Conservation (phyloP, 2,329 filamentous ascomycete genomes). For the Rutstroemia sp. region DNA sequence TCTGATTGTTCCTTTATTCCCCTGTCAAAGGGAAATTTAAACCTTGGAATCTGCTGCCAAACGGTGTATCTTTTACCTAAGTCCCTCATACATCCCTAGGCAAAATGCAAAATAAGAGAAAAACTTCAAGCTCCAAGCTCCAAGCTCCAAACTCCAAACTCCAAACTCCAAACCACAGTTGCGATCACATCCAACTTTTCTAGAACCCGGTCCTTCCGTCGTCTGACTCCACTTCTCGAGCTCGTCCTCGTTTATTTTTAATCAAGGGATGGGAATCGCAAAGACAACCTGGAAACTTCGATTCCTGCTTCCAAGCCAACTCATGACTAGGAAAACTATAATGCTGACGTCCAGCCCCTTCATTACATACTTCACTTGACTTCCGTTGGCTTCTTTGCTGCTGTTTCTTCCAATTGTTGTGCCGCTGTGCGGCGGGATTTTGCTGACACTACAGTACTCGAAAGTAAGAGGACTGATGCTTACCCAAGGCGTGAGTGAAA, state of each 20-base stretch:
- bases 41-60: too few species aligned
- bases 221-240: background rate
- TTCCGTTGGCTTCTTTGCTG: background rate
- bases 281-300: background rate
- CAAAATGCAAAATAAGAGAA: too few species aligned
- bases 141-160: background rate
- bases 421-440: background rate
- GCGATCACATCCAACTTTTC: background rate
- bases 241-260: background rate
- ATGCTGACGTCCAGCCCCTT: constrained; percentile 6
- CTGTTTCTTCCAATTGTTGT: background rate
- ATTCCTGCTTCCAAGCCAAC: constrained; percentile 1
- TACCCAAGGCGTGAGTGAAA: background rate
- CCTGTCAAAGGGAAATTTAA: too few species aligned
- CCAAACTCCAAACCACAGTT: background rate
- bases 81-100: too few species aligned
- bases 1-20: too few species aligned
- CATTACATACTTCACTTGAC: background rate
- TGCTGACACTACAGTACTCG: constrained; percentile 14
- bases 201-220: background rate
- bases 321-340: background rate
- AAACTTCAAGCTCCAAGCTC: background rate
- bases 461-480: constrained; percentile 2
- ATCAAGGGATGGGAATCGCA: background rate
- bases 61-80: too few species aligned